Evolutionary conservation across 441 rosid genomes (phyloP), one percentile per base, ranked within the genome.

Genomic region (Sinapis alba): DNA sequence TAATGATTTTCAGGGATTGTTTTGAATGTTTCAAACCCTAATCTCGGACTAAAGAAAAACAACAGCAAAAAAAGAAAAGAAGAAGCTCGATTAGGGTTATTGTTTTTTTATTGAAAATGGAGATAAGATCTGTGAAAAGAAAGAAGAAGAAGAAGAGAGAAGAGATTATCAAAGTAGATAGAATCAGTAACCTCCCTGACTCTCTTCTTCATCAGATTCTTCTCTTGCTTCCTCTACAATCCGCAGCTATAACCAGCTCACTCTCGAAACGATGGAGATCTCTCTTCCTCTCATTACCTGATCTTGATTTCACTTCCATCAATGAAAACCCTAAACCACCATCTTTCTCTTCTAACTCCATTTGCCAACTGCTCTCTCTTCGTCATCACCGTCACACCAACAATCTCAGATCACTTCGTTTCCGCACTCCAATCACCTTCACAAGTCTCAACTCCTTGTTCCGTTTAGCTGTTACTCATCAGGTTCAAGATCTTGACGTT

Each of bases 221-320:
- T 50, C 76, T 72, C 69, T 77, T 81, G 24, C 84, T 91, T 62
- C 93, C 96, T 20, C 76, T 90, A 69, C 82, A 84, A 86, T 70
- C 85, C 38, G 82, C 84, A 19, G 97, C 93, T 0, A 83, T 68
- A 77, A 88, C 88, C 20, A 82, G 90, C 78, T 63, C 71, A 11
- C 73, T 94, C 21, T 91, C 96, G 0, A 90, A 83, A 81, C 65
- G 90, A 50, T 94, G 90, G 90, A 76, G 90, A 74, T 84, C 85
- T 34, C 84, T 90, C 6, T 89, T 97, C 93, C 84, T 76, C 69
- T 83, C 97, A 10, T 85, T 89, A 36, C 97, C 98, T 2, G 98
- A 94, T 71, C 97, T 94, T 2, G 98, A 91, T 74, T 94, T 94
- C 85, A 89, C 90, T 60, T 73, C 89, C 56, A 69, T 86, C 19